These are phyloP conservation scores for Phytophthora europaea DNA, from an alignment of 352 stramenopile species.

Conservation along the genomic window DNA sequence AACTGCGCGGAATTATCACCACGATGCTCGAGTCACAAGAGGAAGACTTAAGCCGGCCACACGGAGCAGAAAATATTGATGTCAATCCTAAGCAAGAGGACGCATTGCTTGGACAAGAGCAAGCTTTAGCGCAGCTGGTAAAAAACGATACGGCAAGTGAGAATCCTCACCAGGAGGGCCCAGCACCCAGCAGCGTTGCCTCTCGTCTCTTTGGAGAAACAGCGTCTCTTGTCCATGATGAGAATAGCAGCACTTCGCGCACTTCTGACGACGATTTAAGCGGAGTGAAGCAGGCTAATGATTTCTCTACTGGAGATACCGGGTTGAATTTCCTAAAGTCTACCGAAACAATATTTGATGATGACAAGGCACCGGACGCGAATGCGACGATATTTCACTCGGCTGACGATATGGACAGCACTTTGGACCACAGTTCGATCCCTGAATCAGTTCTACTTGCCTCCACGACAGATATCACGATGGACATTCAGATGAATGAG, in stretches of 20 bases:
- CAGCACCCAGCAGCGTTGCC: slow-evolving; percentile 6
- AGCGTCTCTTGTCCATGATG: not conserved
- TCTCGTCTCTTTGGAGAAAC: slow-evolving; percentile 20
- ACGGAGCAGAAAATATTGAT: not conserved
- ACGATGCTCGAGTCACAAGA: slow-evolving; percentile 25
- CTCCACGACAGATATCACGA: slow-evolving; percentile 54
- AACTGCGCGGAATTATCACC: slow-evolving; percentile 42
- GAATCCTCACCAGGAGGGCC: slow-evolving; percentile 5
- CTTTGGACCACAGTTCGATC: not conserved
- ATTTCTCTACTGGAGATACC: slow-evolving; percentile 20
- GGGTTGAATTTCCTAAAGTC: slow-evolving; percentile 44
- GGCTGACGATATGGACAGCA: not conserved
- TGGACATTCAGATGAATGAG: slow-evolving; percentile 55
- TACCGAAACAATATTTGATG: slow-evolving; percentile 17
- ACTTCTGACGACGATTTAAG: not conserved
- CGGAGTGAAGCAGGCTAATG: not conserved
- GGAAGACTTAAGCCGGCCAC: slow-evolving; percentile 1
- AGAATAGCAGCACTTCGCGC: not conserved
- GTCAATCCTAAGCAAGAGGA: slow-evolving; percentile 3
- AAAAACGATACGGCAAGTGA: slow-evolving; percentile 1
- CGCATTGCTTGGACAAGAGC: not conserved
- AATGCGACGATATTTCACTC: not conserved
- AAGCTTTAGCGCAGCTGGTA: not conserved
- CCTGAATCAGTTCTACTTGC: slow-evolving; percentile 15
- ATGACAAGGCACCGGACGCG: slow-evolving; percentile 12